Base-by-base conservation (phyloP, 176 grass and related monocot genomes). In the Lolium perenne region DNA sequence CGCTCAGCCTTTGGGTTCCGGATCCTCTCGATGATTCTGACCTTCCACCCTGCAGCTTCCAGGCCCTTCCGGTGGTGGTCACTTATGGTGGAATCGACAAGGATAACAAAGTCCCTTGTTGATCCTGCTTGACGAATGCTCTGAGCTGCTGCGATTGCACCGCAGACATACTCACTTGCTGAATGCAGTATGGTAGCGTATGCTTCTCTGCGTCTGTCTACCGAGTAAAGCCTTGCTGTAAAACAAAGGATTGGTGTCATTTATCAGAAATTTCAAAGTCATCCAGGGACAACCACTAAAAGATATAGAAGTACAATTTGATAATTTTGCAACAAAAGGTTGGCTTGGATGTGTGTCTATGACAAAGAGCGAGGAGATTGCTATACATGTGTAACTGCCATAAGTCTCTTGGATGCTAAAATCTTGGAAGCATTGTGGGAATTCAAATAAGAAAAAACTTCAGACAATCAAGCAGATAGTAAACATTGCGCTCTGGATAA, bases 151-250 rank as follows among this genome's bases (percentile, higher is more conserved):
- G 92, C 77, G n/a, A 97, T 97, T 8, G 95, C 95, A 69, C 95
- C 95, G 0, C 95, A 97, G 59, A 97, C 95, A 82, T 97, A 97
- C 20, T 86, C 85, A 14, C 92, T 88, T 41, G 95, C 95, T 6
- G 95, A 97, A 88, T 97, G 95, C 73, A 97, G 83, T 80, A 97
- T 97, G 5, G 95, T 97, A 23, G 93, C 95, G 50, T 95, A 97
- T 47, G 95, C 95, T 74, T 95, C 95, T 35, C 93, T 90, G 46
- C 80, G 82, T 26, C 91, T 76, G 23, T 90, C 89, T 18, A 93
- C 93, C 0, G 95, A 91, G 76, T 90, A 93, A 77, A 91, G 82
- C 14, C 93, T 82, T 58, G 91, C 95, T 97, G 95, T 65, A 90
- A 66, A 77, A 78, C 22, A 71, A 55, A 81, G 11, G n/a, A 70